phyloP scores from a whole-genome alignment of 2,329 filamentous ascomycete species.

The Ceratocystis destructans region DNA sequence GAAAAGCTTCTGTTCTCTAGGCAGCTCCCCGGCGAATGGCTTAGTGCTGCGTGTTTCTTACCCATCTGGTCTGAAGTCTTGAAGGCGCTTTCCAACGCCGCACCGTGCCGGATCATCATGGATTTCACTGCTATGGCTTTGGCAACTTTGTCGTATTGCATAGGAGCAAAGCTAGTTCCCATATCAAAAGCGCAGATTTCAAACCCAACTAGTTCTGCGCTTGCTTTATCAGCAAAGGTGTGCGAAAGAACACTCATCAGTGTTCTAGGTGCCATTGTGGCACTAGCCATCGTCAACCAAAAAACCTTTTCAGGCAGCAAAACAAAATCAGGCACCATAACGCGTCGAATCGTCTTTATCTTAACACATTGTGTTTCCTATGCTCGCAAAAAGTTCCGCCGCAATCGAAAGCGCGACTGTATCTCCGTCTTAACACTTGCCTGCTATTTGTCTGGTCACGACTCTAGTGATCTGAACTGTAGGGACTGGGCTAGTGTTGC shows the following conservation, averaged over 20 bases:
- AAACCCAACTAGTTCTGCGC: neutral
- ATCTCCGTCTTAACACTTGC: constrained; percentile 11
- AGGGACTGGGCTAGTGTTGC: constrained; percentile 4
- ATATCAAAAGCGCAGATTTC: neutral
- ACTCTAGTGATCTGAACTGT: constrained; percentile 2
- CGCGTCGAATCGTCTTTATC: constrained; percentile 12
- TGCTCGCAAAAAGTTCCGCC: constrained; percentile 2
- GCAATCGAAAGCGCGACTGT: constrained; percentile 10
- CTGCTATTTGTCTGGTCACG: constrained; percentile 5
- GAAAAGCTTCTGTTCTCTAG: constrained; percentile 13
- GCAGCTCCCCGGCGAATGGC: constrained; percentile 17
- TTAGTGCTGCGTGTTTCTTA: constrained; percentile 16
- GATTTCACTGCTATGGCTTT: constrained; percentile 19
- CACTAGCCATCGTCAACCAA: constrained; percentile 9
- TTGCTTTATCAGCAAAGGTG: constrained; percentile 8
- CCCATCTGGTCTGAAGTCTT: constrained; percentile 18
- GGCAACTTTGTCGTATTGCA: constrained; percentile 4
- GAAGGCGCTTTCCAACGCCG: constrained; percentile 4
- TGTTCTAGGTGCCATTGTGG: constrained; percentile 13
- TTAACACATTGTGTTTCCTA: constrained; percentile 11
- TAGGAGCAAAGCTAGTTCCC: neutral
- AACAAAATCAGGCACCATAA: constrained; percentile 1
- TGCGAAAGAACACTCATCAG: constrained; percentile 15
- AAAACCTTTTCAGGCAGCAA: neutral
- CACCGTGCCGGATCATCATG: constrained; percentile 13